Percentiles rank a stretch among this genome's conserved stretches.
Evolutionary conservation across 2,329 filamentous ascomycete genomes (phyloP).

Genomic region (Sodiomyces alkalinus): DNA sequence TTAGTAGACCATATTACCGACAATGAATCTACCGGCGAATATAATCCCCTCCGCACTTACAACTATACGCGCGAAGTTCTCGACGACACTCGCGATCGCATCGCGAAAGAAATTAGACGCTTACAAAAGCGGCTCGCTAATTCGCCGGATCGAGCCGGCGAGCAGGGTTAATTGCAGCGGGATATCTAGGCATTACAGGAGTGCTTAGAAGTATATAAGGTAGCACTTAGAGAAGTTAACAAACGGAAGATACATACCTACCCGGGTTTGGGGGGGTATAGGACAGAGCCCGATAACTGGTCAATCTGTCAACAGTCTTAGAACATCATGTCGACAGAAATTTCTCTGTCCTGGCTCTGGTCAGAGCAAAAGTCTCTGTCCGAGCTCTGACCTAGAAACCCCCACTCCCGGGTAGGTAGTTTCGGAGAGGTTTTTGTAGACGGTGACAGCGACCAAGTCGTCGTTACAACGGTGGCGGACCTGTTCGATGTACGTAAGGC

Average conservation of each 20-base stretch:
- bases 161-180: slow-evolving; percentile 14
- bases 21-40: neutral
- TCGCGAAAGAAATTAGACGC: slow-evolving; percentile 15
- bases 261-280: too few species aligned
- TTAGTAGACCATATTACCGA: neutral
- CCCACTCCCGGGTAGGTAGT: too few species aligned
- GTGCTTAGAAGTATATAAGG: slow-evolving; percentile 22
- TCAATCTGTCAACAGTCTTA: too few species aligned
- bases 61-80: slow-evolving; percentile 16
- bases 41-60: neutral
- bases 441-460: slow-evolving; percentile 21
- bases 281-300: too few species aligned
- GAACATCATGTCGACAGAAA: too few species aligned
- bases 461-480: slow-evolving; percentile 24
- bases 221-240: slow-evolving; percentile 14
- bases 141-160: slow-evolving; percentile 9
- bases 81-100: slow-evolving; percentile 14
- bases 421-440: slow-evolving; percentile 22
- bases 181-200: slow-evolving; percentile 19
- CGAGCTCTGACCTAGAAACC: too few species aligned
- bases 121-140: slow-evolving; percentile 17
- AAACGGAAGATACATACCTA: slow-evolving; percentile 16
- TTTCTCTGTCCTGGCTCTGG: too few species aligned
- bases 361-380: too few species aligned
- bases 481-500: slow-evolving; percentile 23